phyloP scores from a whole-genome alignment of 2,329 filamentous ascomycete species.

The Cercospora berteroae region DNA sequence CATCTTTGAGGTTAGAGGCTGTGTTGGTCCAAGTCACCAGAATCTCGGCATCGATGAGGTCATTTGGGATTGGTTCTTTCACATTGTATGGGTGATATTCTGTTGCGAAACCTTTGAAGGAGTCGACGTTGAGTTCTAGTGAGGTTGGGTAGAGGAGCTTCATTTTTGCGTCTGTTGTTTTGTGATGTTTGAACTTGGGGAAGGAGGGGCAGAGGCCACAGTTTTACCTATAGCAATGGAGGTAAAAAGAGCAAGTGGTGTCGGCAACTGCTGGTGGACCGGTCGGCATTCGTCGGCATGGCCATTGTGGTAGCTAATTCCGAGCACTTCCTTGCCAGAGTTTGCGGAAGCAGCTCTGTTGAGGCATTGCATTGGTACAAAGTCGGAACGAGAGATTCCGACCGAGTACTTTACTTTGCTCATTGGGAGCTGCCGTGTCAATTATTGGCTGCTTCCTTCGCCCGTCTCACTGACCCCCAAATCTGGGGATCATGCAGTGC shows the following conservation, averaged over 20 bases:
- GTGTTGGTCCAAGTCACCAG: conserved; percentile 64
- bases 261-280: not conserved
- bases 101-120: conserved; percentile 59
- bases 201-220: not conserved
- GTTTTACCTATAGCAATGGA: not conserved
- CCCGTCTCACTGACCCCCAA: not conserved
- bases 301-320: not conserved
- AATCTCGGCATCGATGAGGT: conserved; percentile 59
- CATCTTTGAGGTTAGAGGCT: conserved; percentile 58
- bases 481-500: not conserved
- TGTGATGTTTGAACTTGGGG: not conserved
- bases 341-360: not conserved
- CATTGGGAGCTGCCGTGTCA: not conserved
- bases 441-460: not conserved
- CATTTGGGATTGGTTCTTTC: conserved; percentile 55
- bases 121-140: conserved; percentile 55
- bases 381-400: not conserved
- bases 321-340: not conserved
- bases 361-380: not conserved
- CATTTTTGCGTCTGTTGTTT: conserved; percentile 42
- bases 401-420: not conserved
- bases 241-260: not conserved
- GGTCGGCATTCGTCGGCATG: conserved; percentile 2
- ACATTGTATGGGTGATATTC: conserved; percentile 61
- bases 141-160: conserved; percentile 68